phyloP scores from a whole-genome alignment of 179 eudicot species.

The Beta macrorhiza region DNA sequence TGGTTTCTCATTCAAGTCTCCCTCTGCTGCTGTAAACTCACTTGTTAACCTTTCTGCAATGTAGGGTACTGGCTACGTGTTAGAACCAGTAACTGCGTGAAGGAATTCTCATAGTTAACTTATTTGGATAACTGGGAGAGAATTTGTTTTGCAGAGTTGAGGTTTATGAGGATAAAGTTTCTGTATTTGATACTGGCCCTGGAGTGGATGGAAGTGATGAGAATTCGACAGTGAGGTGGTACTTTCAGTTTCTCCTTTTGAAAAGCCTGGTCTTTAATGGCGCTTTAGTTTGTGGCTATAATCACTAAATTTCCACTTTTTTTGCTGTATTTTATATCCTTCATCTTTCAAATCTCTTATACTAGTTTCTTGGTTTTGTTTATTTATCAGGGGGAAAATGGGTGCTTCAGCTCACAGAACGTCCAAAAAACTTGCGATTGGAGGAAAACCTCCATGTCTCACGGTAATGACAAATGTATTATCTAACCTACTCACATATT shows the following conservation, averaged over 20 bases:
- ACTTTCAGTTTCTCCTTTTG: constrained; percentile 16
- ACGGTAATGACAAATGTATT: no score
- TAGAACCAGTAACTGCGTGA: neutral
- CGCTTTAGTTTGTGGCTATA: neutral
- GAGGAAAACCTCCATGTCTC: constrained; percentile 69
- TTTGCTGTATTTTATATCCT: no score
- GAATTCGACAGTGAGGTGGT: constrained; percentile 71
- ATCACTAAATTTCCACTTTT: neutral
- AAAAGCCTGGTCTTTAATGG: neutral
- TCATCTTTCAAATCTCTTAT: neutral
- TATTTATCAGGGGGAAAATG: constrained; percentile 58
- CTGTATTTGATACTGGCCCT: constrained; percentile 65
- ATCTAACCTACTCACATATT: neutral
- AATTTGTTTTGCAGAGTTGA: constrained; percentile 50
- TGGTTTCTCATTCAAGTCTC: neutral
- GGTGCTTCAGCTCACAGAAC: constrained; percentile 61
- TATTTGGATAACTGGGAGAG: neutral
- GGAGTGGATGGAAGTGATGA: constrained; percentile 69
- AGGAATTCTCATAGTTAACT: neutral
- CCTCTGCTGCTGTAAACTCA: neutral
- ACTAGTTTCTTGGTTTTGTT: neutral
- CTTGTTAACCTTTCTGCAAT: neutral
- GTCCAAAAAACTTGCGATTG: constrained; percentile 36
- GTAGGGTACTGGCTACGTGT: neutral
- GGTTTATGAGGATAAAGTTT: constrained; percentile 35